Evolutionary conservation across 163 green algal species (phyloP), one percentile per base, ranked within the genome.

Genomic region (Prototheca wickerhamii): DNA sequence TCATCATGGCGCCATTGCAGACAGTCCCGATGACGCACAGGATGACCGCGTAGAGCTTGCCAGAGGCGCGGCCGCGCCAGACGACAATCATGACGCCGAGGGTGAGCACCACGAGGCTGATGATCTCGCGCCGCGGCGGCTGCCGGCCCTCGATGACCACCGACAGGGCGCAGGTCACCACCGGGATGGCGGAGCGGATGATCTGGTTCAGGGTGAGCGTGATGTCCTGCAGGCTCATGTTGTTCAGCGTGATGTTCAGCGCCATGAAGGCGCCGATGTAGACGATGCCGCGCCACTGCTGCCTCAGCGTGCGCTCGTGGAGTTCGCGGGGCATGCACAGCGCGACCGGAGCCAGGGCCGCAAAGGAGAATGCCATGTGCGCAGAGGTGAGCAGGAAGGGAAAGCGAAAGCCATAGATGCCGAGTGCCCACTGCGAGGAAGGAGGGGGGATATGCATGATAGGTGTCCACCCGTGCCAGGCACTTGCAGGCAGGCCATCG

Each of bases 1-100:
- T 84, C 84, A 92, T 90, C 76, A 89, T 86, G 2, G 80, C 71
- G 0, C 72, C 84, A 44, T 87, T 87, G 51, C 69, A 84, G 4
- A 87, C 40, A 8, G 73, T 82, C 32, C 49, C 79, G 4, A 69
- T 58, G 4, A 86, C 53, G 60, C 82, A 85, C 2, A 84, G 64
- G 2, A 68, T 17, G 30, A 87, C 75, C 3, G 75, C 79, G 12
- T 55, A 55, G 2, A 67, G 60, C 17, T 67, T 77, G 33, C 74
- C 73, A 3, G 67, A 53, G 43, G 67, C 55, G 4, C 64, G 70
- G 23, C 77, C 80, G 60, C 87, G 76, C 64, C 69, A 87, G 34
- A 91, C 72, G 0, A 76, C 71, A 0, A 85, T 65, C 66, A 82
- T 82, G 21, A 91, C 85, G 25, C 85, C 85, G 7, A 64, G 31